Conservation (phyloP, 1,284 basidiomycete species). For the Binderoboletus segoi region DNA sequence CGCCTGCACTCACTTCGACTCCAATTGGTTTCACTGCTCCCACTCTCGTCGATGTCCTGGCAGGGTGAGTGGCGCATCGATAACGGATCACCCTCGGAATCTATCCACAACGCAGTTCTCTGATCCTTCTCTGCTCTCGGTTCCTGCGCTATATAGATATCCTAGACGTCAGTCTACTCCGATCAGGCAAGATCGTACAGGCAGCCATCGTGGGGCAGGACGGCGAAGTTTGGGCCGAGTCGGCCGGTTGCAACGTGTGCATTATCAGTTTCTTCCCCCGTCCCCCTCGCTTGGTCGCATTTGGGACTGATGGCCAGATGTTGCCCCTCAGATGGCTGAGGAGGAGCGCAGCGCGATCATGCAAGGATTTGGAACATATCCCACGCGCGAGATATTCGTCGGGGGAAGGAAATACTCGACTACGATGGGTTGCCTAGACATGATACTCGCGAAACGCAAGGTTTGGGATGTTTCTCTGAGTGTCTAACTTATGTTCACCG, state of each 20-base stretch:
- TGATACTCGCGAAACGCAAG: constrained; percentile 31
- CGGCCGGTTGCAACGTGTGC: constrained; percentile 75
- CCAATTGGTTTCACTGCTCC: background rate
- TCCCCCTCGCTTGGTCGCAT: background rate
- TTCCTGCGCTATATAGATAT: constrained; percentile 16
- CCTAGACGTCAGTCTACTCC: constrained; percentile 66
- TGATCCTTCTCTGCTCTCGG: background rate
- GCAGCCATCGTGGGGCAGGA: constrained; percentile 87
- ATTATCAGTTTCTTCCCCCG: background rate
- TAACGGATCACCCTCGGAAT: background rate
- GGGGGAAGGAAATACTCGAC: constrained; percentile 27
- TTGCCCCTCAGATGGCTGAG: constrained; percentile 20
- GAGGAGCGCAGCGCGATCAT: constrained; percentile 19
- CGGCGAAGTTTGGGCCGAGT: constrained; percentile 89
- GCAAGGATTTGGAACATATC: constrained; percentile 22
- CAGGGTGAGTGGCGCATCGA: constrained; percentile 43
- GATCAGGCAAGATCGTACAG: constrained; percentile 70
- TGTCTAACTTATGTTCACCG: background rate
- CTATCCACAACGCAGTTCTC: background rate
- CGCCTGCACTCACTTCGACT: background rate
- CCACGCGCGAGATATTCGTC: constrained; percentile 27
- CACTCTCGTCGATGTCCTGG: constrained; percentile 49
- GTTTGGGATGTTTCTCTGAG: background rate
- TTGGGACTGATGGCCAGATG: background rate
- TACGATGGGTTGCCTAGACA: constrained; percentile 32